phyloP scores from a whole-genome alignment of 345 rosid genomes.

The Lepidium aucheri region DNA sequence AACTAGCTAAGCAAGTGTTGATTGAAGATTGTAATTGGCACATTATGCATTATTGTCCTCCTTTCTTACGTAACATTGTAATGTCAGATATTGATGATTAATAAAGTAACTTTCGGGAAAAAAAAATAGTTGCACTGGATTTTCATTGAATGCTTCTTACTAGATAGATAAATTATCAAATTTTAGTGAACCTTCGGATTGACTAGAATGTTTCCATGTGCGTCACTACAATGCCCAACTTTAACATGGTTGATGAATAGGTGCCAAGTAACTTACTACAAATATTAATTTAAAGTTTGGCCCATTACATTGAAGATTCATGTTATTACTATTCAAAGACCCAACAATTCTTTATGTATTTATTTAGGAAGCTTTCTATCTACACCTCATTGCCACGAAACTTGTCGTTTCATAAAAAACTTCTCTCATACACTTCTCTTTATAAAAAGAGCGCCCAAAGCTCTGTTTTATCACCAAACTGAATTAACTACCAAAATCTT shows the following conservation, averaged over 20 bases:
- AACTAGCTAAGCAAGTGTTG: too few relatives aligned
- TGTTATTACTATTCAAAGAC: not conserved
- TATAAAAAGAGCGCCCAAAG: slow-evolving; percentile 1
- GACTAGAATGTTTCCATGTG: too few relatives aligned
- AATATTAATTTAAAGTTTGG: slow-evolving; percentile 1
- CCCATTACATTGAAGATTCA: not conserved
- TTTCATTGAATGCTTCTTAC: too few relatives aligned
- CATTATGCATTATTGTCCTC: too few relatives aligned
- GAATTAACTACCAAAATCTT: slow-evolving; percentile 3
- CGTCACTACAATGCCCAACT: too few relatives aligned
- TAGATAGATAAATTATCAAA: too few relatives aligned
- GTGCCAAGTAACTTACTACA: slow-evolving; percentile 11
- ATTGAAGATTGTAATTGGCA: too few relatives aligned
- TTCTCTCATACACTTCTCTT: slow-evolving; percentile 14
- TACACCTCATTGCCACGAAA: slow-evolving; percentile 20
- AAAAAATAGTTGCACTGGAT: too few relatives aligned
- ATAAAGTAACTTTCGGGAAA: too few relatives aligned
- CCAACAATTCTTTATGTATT: not conserved
- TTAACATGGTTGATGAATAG: not conserved
- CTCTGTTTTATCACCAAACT: not conserved
- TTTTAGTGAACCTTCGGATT: too few relatives aligned
- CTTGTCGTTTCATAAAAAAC: not conserved
- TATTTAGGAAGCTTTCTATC: slow-evolving; percentile 18
- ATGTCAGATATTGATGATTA: too few relatives aligned
- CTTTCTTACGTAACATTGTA: too few relatives aligned